Base-by-base conservation (phyloP, 306 rosid genomes). In the Crataegus laevigata region DNA sequence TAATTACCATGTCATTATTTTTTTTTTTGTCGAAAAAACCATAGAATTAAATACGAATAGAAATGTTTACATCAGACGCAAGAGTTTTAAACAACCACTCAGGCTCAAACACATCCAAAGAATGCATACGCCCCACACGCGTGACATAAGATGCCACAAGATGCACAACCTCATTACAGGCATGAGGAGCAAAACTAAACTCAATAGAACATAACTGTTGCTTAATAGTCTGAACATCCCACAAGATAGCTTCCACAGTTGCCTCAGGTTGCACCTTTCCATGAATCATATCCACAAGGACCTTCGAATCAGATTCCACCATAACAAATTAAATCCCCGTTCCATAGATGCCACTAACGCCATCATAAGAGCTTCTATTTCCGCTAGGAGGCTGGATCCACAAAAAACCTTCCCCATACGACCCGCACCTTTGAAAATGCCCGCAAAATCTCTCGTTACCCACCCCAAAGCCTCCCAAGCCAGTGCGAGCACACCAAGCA, bases 281-380 rank as follows among this genome's bases (percentile, higher is more conserved):
- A 0, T 15, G 1, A 4, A 50, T 0, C 2, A 50, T 50, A 5
- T 17, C 21, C 2, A 50, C 21, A 50, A 50, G 17, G 2, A 13
- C 8, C 55, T 13, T 13, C 0, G 55, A 13, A 50, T 50, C 21
- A 1, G 55, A 3, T 17, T 50, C 55, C 17, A 15, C 0, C 0
- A 3, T 4, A 13, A 50, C 55, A 40, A 2, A 1, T 0, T 0
- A 17, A 17, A 13, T 0, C 55, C 55, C 55, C 18, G 4, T 1
- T 4, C 6, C 19, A 50, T 2, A 0, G 0, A 1, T 5, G 6
- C 7, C 8, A 50, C 0, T 17, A 50, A 6, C 0, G 55, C 2
- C 8, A 13, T 1, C 8, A 8, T 4, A 0, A 50, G 6, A 0
- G 55, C n/a, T 15, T 50, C 55, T 0, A 8, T 7, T 50, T 50